Evolutionary conservation across 306 rosid genomes (phyloP), one percentile per base, ranked within the genome.

Genomic region (Rosa lucieae): DNA sequence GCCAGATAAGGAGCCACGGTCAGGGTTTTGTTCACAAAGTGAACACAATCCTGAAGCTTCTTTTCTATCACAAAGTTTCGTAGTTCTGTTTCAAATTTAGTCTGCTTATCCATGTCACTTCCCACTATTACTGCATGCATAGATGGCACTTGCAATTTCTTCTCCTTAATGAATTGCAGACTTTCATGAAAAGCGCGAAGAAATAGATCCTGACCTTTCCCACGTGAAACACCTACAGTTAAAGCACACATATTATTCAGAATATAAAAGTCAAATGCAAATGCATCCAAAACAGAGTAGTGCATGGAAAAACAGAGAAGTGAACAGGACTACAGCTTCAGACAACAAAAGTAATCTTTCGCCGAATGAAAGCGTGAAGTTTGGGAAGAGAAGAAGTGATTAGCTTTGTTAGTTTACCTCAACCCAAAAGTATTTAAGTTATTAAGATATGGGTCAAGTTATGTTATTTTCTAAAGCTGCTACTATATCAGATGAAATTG

Each of bases 151-250:
- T 86, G 89, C 73, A 95, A 86, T 81, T 92, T 95, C 86, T 90
- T 92, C 81, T 86, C 88, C 81, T 82, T 87, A 35, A 95, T 82
- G 68, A 88, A 42, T 79, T 82, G 90, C 90, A 92, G 77, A 82
- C 97, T 88, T 68, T 89, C 89, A 83, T 87, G 68, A 76, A 95
- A 92, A 63, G 99, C 82, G n/a, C 84, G 90, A 29, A 93, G 98
- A 93, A 95, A 95, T 56, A 93, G 90, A 87, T 95, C 97, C 88
- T 93, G 97, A 61, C 98, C 98, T 86, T 95, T 95, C 68, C 97
- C 99, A 21, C 97, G 92, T 29, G 99, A 95, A 77, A 92, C 98
- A 86, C 99, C 99, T 92, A 87, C 83, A 82, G 48, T 76, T 80
- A 73, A 52, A 70, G 52, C 69, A 79, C 73, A 1, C 70, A 43